These are phyloP conservation scores for Vachellia collinsii DNA, from an alignment of 306 rosid species.

Conservation along the genomic window DNA sequence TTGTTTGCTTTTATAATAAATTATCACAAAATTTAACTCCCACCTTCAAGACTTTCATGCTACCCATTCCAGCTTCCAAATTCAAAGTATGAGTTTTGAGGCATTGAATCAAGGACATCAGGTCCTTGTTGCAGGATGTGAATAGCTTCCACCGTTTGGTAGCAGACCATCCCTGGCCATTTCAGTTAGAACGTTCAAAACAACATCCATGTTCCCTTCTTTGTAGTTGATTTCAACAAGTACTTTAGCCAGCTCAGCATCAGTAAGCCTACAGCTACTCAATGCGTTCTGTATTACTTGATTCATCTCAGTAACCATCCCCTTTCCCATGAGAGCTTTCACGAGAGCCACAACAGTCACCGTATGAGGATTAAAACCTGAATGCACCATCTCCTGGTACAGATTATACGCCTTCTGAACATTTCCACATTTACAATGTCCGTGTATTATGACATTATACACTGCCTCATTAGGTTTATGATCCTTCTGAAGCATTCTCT, in stretches of 20 bases:
- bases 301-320: constrained; percentile 66
- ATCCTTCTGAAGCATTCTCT: constrained; percentile 62
- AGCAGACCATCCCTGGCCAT: constrained; percentile 91
- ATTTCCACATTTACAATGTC: constrained; percentile 75
- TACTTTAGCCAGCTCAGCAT: constrained; percentile 73
- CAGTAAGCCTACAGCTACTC: constrained; percentile 65
- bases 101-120: constrained; percentile 21
- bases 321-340: constrained; percentile 65
- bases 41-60: constrained; percentile 4
- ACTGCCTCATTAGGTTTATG: constrained; percentile 64
- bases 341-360: constrained; percentile 68
- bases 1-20: neutral
- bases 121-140: constrained; percentile 36
- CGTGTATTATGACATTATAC: constrained; percentile 76
- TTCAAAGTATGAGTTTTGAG: neutral
- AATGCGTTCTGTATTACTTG: constrained; percentile 57
- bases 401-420: constrained; percentile 65
- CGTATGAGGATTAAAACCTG: constrained; percentile 71
- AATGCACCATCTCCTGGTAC: constrained; percentile 65
- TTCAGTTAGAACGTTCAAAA: constrained; percentile 63
- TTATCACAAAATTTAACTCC: neutral
- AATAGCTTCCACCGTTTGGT: constrained; percentile 53
- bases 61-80: neutral
- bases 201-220: constrained; percentile 90
- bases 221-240: constrained; percentile 72